Conservation (phyloP, 2,329 filamentous ascomycete species). For the Dothistroma pini region DNA sequence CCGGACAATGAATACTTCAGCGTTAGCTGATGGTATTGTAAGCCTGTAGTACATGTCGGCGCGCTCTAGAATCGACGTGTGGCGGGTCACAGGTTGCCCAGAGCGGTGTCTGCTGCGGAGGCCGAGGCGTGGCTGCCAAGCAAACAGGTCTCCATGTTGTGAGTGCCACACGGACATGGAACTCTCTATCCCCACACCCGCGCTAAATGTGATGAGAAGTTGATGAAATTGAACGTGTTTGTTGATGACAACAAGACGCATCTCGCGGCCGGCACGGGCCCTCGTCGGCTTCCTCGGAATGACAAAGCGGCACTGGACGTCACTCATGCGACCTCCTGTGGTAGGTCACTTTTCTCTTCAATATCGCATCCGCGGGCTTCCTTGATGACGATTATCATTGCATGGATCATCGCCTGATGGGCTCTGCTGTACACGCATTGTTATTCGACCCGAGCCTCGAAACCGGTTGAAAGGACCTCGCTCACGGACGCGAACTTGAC, state of each 20-base stretch:
- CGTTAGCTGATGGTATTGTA: too few relatives aligned
- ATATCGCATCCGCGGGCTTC: background rate
- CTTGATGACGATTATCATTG: background rate
- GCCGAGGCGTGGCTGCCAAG: background rate
- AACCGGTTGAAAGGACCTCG: background rate
- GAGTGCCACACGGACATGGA: too few relatives aligned
- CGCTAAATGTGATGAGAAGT: background rate
- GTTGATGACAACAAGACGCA: background rate
- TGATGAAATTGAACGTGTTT: too few relatives aligned
- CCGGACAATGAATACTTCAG: too few relatives aligned
- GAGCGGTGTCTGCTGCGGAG: too few relatives aligned
- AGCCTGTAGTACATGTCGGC: too few relatives aligned
- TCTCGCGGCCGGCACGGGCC: background rate
- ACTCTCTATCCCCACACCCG: background rate
- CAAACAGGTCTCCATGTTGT: background rate
- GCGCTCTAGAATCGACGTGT: too few relatives aligned
- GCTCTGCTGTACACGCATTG: background rate
- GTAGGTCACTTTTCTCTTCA: background rate
- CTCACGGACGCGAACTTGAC: background rate
- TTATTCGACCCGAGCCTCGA: background rate
- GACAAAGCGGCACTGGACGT: background rate
- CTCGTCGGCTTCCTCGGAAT: background rate
- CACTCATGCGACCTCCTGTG: background rate
- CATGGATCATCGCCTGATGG: background rate
- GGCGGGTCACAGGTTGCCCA: too few relatives aligned